phyloP scores from a whole-genome alignment of 176 grass and related monocot species.

The Hsuehochloa calcarea region DNA sequence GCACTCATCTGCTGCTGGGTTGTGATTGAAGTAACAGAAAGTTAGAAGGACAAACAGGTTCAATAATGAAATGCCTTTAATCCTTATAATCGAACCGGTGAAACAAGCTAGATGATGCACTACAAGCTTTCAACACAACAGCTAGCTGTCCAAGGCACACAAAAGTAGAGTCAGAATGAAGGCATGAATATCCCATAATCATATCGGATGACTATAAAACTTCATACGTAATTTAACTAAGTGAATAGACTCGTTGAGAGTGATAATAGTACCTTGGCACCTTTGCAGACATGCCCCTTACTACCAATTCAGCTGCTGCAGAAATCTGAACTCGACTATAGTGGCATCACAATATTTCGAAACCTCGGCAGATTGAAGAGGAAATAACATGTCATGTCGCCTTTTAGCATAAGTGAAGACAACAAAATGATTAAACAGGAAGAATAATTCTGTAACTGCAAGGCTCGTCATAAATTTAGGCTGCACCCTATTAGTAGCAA shows the following conservation, averaged over 20 bases:
- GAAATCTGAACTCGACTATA: neutral
- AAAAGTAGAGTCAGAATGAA: neutral
- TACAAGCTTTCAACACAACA: neutral
- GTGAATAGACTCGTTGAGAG: neutral
- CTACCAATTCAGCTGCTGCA: constrained; percentile 2
- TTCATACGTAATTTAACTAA: neutral
- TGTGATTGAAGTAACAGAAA: neutral
- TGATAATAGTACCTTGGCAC: constrained; percentile 30
- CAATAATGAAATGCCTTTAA: neutral
- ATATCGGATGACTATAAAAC: neutral
- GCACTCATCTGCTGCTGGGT: neutral
- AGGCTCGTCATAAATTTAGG: neutral
- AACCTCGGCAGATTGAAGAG: neutral
- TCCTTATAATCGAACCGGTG: neutral
- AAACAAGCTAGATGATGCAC: neutral
- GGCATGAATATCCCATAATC: constrained; percentile 5
- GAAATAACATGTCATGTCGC: neutral
- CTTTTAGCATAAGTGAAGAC: neutral
- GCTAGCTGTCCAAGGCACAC: neutral
- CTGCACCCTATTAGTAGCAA: neutral
- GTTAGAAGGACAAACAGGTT: neutral
- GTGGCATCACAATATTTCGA: neutral
- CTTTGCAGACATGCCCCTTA: constrained; percentile 40
- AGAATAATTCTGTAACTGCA: neutral
- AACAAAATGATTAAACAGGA: neutral